phyloP scores from a whole-genome alignment of 78 protist species.

The Tieghemostelium lacteum region DNA sequence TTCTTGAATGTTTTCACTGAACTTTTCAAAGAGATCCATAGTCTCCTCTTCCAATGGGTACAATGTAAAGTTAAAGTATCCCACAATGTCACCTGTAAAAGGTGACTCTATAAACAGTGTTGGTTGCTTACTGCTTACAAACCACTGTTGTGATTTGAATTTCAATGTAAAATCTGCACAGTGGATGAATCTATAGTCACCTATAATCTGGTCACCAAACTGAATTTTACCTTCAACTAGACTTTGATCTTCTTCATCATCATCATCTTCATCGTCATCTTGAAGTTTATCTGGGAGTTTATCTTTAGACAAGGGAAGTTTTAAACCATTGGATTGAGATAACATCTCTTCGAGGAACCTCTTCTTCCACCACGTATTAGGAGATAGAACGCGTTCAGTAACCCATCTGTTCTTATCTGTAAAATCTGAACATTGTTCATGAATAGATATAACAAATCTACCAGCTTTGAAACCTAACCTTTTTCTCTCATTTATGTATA shows the following conservation, averaged over 20 bases:
- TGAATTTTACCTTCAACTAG: slow-evolving; percentile 12
- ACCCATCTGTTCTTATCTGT: slow-evolving; percentile 44
- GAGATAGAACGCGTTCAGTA: slow-evolving; percentile 24
- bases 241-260: background rate
- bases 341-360: slow-evolving; percentile 56
- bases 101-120: background rate
- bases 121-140: background rate
- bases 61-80: slow-evolving; percentile 59
- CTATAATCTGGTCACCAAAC: background rate
- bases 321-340: background rate
- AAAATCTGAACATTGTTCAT: slow-evolving; percentile 36
- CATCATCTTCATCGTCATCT: background rate
- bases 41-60: slow-evolving; percentile 11
- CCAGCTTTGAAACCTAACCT: slow-evolving; percentile 58
- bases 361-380: slow-evolving; percentile 43
- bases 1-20: background rate
- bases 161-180: slow-evolving; percentile 6
- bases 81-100: slow-evolving; percentile 48
- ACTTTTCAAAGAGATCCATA: background rate
- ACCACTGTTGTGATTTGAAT: slow-evolving; percentile 12
- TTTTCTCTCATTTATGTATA: slow-evolving; percentile 43
- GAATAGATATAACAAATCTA: slow-evolving; percentile 25
- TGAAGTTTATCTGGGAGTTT: no score
- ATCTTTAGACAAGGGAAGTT: background rate
- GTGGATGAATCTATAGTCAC: slow-evolving; percentile 51